phyloP scores from a whole-genome alignment of 148 eudicot genomes.

The Rhododendron simsii region DNA sequence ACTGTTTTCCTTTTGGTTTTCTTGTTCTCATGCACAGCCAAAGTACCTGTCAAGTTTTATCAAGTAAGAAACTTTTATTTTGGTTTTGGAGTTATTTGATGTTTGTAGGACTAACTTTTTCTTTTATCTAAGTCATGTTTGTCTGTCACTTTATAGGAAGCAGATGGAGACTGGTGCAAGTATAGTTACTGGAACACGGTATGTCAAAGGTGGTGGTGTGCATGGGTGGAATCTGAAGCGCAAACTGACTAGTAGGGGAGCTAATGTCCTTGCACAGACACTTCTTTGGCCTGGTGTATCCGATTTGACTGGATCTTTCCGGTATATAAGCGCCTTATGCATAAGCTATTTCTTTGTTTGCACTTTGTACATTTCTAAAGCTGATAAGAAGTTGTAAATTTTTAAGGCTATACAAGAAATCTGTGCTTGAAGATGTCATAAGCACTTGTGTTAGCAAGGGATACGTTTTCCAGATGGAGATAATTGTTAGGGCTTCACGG shows the following conservation, averaged over 20 bases:
- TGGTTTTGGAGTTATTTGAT: neutral
- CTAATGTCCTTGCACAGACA: constrained; percentile 95
- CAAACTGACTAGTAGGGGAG: constrained; percentile 95
- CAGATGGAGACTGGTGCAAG: constrained; percentile 87
- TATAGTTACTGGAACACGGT: constrained; percentile 94
- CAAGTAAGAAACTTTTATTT: constrained; percentile 49
- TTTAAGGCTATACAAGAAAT: constrained; percentile 66
- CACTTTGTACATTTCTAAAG: neutral
- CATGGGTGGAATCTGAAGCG: constrained; percentile 77
- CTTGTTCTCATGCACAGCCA: constrained; percentile 56
- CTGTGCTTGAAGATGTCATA: constrained; percentile 89
- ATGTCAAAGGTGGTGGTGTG: constrained; percentile 91
- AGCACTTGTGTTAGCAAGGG: constrained; percentile 87
- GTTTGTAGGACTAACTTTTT: neutral
- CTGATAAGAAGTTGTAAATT: neutral
- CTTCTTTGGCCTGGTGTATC: constrained; percentile 99
- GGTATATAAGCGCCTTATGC: constrained; percentile 30
- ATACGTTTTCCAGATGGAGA: constrained; percentile 95
- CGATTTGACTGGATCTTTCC: constrained; percentile 97
- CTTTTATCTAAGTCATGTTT: neutral
- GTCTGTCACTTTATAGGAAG: constrained; percentile 47
- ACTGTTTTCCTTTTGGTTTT: neutral
- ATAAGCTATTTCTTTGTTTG: constrained; percentile 1
- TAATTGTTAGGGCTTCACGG: constrained; percentile 94
- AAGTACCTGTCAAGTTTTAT: constrained; percentile 88